These are phyloP conservation scores for Graphilbum ipis-grandicollis DNA, from an alignment of 2,329 filamentous ascomycete species.

Conservation along the genomic window DNA sequence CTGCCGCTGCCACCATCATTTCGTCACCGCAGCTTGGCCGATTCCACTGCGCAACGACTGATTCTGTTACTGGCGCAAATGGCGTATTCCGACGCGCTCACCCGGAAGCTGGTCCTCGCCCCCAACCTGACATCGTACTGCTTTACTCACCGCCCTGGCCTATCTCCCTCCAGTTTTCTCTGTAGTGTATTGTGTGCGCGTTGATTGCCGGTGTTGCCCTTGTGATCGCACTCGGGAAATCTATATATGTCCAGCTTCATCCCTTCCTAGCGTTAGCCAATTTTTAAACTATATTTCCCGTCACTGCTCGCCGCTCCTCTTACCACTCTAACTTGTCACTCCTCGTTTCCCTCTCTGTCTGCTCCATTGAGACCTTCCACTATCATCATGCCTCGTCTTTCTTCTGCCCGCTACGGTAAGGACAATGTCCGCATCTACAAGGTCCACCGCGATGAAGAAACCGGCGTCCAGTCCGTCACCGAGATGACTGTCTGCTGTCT, in stretches of 20 bases:
- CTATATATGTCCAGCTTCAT: neutral
- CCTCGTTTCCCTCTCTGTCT: neutral
- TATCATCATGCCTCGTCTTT: constrained; percentile 33
- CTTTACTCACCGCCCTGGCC: no score
- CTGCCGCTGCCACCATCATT: no score
- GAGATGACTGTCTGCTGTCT: constrained; percentile 93
- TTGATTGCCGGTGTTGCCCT: no score
- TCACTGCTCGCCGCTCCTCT: neutral
- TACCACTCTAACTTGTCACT: neutral
- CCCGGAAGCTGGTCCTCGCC: neutral
- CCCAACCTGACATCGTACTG: no score
- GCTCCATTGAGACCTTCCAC: no score
- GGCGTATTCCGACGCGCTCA: constrained; percentile 8
- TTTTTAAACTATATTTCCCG: no score
- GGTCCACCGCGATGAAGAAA: constrained; percentile 62
- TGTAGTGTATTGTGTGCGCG: no score
- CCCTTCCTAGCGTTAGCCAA: neutral
- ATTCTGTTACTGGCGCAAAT: no score
- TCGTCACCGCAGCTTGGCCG: no score
- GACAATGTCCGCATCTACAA: constrained; percentile 98
- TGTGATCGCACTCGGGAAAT: no score
- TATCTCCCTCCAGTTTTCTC: no score
- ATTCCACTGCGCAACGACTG: no score
- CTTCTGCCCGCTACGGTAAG: constrained; percentile 68
- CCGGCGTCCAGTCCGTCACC: constrained; percentile 66